Conservation (phyloP, 179 eudicot species). For the Silene coronaria region DNA sequence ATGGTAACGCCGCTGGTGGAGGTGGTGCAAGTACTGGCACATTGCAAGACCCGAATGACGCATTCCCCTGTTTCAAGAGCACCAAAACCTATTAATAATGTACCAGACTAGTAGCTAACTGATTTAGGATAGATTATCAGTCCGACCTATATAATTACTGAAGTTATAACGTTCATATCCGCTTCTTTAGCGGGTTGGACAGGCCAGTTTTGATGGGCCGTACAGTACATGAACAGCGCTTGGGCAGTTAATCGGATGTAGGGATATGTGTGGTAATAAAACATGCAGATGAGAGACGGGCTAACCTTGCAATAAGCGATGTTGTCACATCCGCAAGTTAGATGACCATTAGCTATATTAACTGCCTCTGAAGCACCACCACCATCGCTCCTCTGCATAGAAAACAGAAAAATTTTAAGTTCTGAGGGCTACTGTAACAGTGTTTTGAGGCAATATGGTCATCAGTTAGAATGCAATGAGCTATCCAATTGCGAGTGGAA, state of each 20-base stretch:
- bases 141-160: too few relatives aligned
- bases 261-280: background rate
- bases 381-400: slow-evolving; percentile 69
- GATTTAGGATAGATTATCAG: too few relatives aligned
- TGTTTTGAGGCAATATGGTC: too few relatives aligned
- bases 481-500: background rate
- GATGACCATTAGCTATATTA: slow-evolving; percentile 70
- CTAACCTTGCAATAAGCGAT: slow-evolving; percentile 86
- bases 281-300: background rate
- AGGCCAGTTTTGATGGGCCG: too few relatives aligned
- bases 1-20: slow-evolving; percentile 56
- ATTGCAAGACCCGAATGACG: slow-evolving; percentile 55
- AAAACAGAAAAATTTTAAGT: background rate
- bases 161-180: too few relatives aligned
- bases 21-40: slow-evolving; percentile 69
- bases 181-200: too few relatives aligned
- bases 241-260: too few relatives aligned
- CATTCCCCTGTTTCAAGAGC: slow-evolving; percentile 42
- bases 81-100: background rate
- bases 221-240: too few relatives aligned
- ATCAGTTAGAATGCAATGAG: too few relatives aligned
- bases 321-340: slow-evolving; percentile 64
- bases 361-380: slow-evolving; percentile 89
- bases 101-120: too few relatives aligned
- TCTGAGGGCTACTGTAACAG: too few relatives aligned